These are phyloP conservation scores for Rhynchosporium graminicola DNA, from an alignment of 2,329 filamentous ascomycete species.

Conservation along the genomic window DNA sequence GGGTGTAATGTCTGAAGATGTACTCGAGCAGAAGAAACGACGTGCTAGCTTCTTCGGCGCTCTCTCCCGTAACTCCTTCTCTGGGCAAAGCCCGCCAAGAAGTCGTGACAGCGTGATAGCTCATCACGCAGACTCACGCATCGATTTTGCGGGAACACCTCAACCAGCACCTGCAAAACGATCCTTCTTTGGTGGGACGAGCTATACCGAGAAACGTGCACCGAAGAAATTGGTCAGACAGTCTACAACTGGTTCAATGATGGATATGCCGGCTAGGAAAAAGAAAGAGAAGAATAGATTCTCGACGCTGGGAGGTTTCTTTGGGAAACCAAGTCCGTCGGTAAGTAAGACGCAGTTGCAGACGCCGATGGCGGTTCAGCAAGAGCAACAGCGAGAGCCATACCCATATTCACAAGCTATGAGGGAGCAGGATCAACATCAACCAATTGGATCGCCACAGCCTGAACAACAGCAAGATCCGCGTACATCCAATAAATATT, in stretches of 20 bases:
- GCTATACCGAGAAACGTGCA: constrained; percentile 32
- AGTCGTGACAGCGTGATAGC: constrained; percentile 40
- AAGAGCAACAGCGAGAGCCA: too few species aligned
- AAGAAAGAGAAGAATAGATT: constrained; percentile 48
- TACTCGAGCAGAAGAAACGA: constrained; percentile 43
- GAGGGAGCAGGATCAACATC: constrained; percentile 25
- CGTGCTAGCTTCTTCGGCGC: constrained; percentile 45
- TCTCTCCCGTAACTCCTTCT: constrained; percentile 31
- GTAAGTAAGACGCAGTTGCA: constrained; percentile 5
- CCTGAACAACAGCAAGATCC: constrained; percentile 2
- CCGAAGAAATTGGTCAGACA: constrained; percentile 35
- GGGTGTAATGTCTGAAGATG: constrained; percentile 46
- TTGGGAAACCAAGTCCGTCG: constrained; percentile 27
- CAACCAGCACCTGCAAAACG: constrained; percentile 38
- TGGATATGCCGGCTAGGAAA: constrained; percentile 20
- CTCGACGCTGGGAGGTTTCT: constrained; percentile 41
- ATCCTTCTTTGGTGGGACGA: constrained; percentile 42
- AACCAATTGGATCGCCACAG: constrained; percentile 23
- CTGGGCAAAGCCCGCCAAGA: constrained; percentile 33
- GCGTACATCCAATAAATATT: constrained; percentile 5
- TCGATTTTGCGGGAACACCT: constrained; percentile 32
- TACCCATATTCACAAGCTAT: constrained; percentile 18
- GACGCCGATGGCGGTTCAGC: too few species aligned
- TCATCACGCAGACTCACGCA: constrained; percentile 37
- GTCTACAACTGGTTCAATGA: constrained; percentile 24